A percentile compares a stretch with the other conserved stretches of the same genome.
Evolutionary conservation across 1,284 basidiomycete species (phyloP).

Genomic region (Naganishia liquefaciens): DNA sequence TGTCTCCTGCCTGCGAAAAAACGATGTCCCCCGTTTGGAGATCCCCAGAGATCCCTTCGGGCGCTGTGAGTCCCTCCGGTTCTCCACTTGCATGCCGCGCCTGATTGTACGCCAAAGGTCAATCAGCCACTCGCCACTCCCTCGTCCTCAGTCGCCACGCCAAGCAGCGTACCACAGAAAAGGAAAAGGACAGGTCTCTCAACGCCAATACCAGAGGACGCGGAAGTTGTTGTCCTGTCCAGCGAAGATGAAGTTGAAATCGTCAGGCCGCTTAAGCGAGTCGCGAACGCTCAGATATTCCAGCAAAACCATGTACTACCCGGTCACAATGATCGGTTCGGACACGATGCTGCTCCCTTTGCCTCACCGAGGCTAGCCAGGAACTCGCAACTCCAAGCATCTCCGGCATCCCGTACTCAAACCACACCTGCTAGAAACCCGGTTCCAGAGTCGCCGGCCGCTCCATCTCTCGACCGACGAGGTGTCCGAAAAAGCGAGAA

Average conservation of each 20-base stretch:
- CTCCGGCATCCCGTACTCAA: no score
- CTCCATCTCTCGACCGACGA: not conserved
- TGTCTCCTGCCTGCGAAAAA: no score
- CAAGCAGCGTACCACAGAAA: not conserved
- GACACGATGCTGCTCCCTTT: not conserved
- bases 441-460: not conserved
- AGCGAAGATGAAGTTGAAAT: constrained; percentile 23
- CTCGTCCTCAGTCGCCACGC: no score
- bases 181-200: constrained; percentile 1
- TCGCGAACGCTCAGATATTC: not conserved
- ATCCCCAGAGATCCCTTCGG: no score
- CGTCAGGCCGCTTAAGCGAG: constrained; percentile 11
- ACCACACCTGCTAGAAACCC: not conserved
- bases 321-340: not conserved
- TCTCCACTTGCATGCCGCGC: no score
- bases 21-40: no score
- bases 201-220: constrained; percentile 1
- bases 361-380: not conserved
- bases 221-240: not conserved
- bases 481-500: not conserved
- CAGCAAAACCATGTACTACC: not conserved
- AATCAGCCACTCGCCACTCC: no score
- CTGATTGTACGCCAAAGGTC: no score
- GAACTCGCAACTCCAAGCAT: no score
- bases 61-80: no score